phyloP scores from a whole-genome alignment of 257 asterid species.

The Nicotiana otophora region DNA sequence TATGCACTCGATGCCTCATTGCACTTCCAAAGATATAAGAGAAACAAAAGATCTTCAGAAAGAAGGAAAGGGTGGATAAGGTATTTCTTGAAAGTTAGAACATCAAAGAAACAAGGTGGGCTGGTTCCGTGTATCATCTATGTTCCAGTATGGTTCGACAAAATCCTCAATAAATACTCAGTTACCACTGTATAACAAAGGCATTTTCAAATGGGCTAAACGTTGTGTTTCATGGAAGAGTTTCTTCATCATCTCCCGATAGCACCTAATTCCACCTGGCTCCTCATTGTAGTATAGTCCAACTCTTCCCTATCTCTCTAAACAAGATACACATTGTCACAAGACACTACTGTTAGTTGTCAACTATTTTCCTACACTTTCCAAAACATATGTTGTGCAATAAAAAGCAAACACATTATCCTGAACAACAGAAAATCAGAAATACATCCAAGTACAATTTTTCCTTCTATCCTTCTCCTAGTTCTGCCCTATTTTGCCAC shows the following conservation, averaged over 20 bases:
- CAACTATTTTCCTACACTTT: neutral
- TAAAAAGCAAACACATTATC: neutral
- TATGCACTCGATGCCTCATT: no score
- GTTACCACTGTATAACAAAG: neutral
- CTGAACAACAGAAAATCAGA: no score
- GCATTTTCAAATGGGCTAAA: neutral
- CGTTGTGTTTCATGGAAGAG: neutral
- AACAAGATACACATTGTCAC: no score
- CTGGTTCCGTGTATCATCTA: no score
- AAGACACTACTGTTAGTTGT: neutral
- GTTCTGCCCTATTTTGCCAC: neutral
- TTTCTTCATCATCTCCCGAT: neutral
- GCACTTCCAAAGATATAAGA: neutral
- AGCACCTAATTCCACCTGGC: neutral
- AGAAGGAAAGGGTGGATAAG: no score
- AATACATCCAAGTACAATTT: neutral
- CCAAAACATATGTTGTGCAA: neutral
- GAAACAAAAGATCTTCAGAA: no score
- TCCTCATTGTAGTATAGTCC: neutral
- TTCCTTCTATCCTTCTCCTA: neutral
- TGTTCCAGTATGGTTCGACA: neutral
- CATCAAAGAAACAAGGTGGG: no score
- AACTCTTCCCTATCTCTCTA: neutral
- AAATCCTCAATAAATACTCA: neutral
- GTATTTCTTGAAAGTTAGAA: no score